These are phyloP conservation scores for Echium plantagineum DNA, from an alignment of 257 asterid genomes.

Conservation along the genomic window DNA sequence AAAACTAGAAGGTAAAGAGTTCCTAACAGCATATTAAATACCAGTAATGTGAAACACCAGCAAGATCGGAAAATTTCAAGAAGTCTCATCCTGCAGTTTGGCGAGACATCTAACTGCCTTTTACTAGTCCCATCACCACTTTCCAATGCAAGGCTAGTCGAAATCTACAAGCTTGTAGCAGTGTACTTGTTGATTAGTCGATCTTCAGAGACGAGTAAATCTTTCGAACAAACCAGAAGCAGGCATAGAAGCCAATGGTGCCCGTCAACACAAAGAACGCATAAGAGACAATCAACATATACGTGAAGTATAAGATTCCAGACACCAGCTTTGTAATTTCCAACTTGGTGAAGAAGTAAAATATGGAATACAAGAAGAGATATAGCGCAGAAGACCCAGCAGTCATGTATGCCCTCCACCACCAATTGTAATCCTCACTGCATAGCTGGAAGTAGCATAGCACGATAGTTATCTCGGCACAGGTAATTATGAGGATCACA, in stretches of 20 bases:
- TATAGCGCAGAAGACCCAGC: slow-evolving; percentile 89
- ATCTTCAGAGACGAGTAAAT: too few relatives aligned
- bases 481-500: slow-evolving; percentile 62
- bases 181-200: too few relatives aligned
- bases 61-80: too few relatives aligned
- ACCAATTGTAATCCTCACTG: slow-evolving; percentile 87
- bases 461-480: slow-evolving; percentile 74
- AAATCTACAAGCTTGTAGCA: too few relatives aligned
- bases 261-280: slow-evolving; percentile 45
- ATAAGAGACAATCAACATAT: slow-evolving; percentile 75
- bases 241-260: slow-evolving; percentile 56
- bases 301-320: slow-evolving; percentile 73
- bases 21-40: too few relatives aligned
- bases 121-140: too few relatives aligned
- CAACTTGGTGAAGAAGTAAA: slow-evolving; percentile 90
- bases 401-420: slow-evolving; percentile 94
- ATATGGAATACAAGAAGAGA: slow-evolving; percentile 73
- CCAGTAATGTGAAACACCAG: too few relatives aligned
- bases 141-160: too few relatives aligned
- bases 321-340: slow-evolving; percentile 72
- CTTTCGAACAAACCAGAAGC: slow-evolving; percentile 10
- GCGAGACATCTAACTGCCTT: too few relatives aligned
- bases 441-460: slow-evolving; percentile 92
- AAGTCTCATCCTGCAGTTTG: too few relatives aligned
- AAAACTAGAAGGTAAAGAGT: too few relatives aligned